A percentile compares a stretch with the other conserved stretches of the same genome.
phyloP scores from a whole-genome alignment of 257 asterid genomes.

The Nicotiana otophora region DNA sequence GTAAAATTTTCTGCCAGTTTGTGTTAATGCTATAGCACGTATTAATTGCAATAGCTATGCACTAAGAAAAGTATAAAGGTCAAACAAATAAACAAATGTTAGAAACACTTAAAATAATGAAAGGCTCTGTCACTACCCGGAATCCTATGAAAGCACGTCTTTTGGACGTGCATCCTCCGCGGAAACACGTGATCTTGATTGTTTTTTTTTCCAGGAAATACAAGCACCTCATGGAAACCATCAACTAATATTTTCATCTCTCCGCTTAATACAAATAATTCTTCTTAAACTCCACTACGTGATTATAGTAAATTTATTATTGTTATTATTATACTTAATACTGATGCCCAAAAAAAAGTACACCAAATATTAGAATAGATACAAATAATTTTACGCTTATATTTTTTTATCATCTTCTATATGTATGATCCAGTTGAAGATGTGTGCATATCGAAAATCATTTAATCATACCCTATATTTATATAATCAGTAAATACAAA shows the following conservation, averaged over 20 bases:
- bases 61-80: background rate
- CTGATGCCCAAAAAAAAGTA: too few relatives aligned
- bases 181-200: constrained; percentile 3
- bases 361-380: background rate
- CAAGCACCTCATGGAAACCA: background rate
- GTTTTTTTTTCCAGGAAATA: background rate
- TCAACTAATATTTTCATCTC: background rate
- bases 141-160: constrained; percentile 11
- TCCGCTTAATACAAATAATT: background rate
- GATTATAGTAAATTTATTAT: too few relatives aligned
- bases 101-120: background rate
- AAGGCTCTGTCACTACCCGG: background rate
- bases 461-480: too few relatives aligned
- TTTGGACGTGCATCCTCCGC: constrained; percentile 9
- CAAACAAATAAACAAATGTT: background rate
- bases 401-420: background rate
- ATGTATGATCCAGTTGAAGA: background rate
- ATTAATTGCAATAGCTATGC: background rate
- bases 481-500: too few relatives aligned
- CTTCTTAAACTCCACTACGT: too few relatives aligned
- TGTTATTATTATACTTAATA: too few relatives aligned
- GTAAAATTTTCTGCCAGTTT: too few relatives aligned
- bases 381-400: background rate
- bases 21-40: background rate
- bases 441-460: background rate